phyloP scores from a whole-genome alignment of 495 filamentous ascomycete genomes.

The Talaromyces liani region DNA sequence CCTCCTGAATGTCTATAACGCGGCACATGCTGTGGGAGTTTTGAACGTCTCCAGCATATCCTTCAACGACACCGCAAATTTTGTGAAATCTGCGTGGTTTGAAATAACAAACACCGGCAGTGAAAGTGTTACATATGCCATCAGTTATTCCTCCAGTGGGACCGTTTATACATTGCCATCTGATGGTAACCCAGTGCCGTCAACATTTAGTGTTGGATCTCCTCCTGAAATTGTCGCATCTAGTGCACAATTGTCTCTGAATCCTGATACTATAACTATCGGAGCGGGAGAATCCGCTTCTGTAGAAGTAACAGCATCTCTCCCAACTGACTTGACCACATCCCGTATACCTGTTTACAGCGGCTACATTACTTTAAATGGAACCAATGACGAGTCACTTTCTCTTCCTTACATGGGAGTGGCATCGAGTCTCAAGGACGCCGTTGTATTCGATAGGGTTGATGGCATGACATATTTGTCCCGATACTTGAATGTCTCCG shows the following conservation, averaged over 20 bases:
- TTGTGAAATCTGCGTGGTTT: conserved; percentile 35
- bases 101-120: conserved; percentile 45
- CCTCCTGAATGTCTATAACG: conserved; percentile 48
- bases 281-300: conserved; percentile 11
- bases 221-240: neutral
- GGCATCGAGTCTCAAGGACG: conserved; percentile 14
- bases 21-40: conserved; percentile 44
- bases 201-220: neutral
- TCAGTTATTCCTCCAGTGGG: conserved; percentile 22
- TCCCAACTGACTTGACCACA: conserved; percentile 14
- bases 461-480: conserved; percentile 3
- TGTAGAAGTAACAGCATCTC: conserved; percentile 16
- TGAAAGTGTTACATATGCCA: conserved; percentile 35
- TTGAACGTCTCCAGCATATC: conserved; percentile 45
- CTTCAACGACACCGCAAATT: conserved; percentile 50
- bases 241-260: conserved; percentile 8
- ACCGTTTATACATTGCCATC: conserved; percentile 21
- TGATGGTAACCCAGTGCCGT: neutral
- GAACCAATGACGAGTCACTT: conserved; percentile 21
- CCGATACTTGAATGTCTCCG: conserved; percentile 5
- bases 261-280: conserved; percentile 7
- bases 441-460: conserved; percentile 12
- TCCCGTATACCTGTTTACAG: conserved; percentile 27
- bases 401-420: conserved; percentile 25
- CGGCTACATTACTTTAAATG: conserved; percentile 27